phyloP scores from a whole-genome alignment of 768 basidiomycete genomes.

The Amanita pseudoporphyria region DNA sequence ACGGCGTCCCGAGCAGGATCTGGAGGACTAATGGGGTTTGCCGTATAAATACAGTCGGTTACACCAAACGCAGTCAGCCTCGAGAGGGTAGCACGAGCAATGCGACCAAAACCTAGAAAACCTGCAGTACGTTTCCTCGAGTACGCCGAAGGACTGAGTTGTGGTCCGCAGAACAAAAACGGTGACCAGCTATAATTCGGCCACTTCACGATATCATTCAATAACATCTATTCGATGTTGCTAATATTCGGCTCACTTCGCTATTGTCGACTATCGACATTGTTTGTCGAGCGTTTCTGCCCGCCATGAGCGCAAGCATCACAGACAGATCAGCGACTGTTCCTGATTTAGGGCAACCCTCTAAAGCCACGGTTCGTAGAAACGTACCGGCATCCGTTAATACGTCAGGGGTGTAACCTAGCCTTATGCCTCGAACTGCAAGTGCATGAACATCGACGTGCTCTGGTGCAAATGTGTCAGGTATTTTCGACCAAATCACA shows the following conservation, averaged over 20 bases:
- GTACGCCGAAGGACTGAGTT: constrained; percentile 46
- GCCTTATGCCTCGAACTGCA: constrained; percentile 48
- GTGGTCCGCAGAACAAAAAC: constrained; percentile 77
- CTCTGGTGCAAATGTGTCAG: constrained; percentile 35
- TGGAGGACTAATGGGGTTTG: constrained; percentile 43
- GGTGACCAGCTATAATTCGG: constrained; percentile 71
- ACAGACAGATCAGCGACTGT: constrained; percentile 83
- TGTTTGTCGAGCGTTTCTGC: constrained; percentile 64
- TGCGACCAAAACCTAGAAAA: constrained; percentile 93
- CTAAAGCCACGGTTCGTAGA: not conserved
- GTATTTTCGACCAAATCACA: not conserved
- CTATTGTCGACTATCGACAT: constrained; percentile 60
- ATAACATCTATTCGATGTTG: not conserved
- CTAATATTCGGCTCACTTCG: constrained; percentile 33
- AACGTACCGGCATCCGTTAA: constrained; percentile 77
- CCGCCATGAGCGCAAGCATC: constrained; percentile 92
- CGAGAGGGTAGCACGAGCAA: constrained; percentile 74
- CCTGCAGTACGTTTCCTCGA: constrained; percentile 61
- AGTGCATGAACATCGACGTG: constrained; percentile 64
- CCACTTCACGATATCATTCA: constrained; percentile 47
- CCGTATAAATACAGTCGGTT: constrained; percentile 60
- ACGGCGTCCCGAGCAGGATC: constrained; percentile 29
- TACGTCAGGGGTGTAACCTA: constrained; percentile 93
- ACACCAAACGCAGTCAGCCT: constrained; percentile 81
- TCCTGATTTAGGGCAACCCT: not conserved